Percentiles rank a stretch among this genome's conserved stretches.
Conservation (phyloP, 2,329 filamentous ascomycete species). For the Pseudogymnoascus sp. region DNA sequence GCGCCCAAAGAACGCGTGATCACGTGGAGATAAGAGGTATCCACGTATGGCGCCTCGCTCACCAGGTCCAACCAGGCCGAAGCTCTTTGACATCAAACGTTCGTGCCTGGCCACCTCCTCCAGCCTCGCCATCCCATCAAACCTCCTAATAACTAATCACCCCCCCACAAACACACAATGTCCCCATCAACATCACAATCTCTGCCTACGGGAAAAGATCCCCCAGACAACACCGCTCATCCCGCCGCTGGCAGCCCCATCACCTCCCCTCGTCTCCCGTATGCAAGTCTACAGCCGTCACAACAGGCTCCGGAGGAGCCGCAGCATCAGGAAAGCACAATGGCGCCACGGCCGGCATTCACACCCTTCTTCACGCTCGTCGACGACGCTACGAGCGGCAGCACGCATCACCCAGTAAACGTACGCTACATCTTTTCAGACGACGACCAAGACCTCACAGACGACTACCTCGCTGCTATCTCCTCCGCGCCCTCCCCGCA, state of each 20-base stretch:
- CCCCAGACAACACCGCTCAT: background rate
- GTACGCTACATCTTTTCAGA: constrained; percentile 92
- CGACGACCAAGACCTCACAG: constrained; percentile 65
- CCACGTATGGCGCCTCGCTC: background rate
- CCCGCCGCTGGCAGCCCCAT: background rate
- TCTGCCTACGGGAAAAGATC: constrained; percentile 1
- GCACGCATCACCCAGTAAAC: constrained; percentile 68
- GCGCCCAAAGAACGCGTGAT: constrained; percentile 6
- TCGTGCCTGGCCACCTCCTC: background rate
- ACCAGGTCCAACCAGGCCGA: background rate
- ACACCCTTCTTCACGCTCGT: constrained; percentile 80
- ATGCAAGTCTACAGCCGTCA: background rate
- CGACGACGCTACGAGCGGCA: constrained; percentile 63
- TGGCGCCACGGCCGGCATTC: constrained; percentile 41
- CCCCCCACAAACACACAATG: background rate
- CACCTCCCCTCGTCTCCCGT: background rate
- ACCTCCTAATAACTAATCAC: background rate
- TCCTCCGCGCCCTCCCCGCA: constrained; percentile 9
- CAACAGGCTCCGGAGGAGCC: background rate
- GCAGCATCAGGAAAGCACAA: background rate
- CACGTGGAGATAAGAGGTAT: constrained; percentile 12
- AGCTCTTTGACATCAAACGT: constrained; percentile 6
- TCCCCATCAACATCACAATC: constrained; percentile 8
- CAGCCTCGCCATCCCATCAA: background rate
- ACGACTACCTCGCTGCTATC: constrained; percentile 48